Evolutionary conservation across 2,329 filamentous ascomycete species (phyloP), one percentile per base, ranked within the genome.

Genomic region (Aphanoascus verrucosus): DNA sequence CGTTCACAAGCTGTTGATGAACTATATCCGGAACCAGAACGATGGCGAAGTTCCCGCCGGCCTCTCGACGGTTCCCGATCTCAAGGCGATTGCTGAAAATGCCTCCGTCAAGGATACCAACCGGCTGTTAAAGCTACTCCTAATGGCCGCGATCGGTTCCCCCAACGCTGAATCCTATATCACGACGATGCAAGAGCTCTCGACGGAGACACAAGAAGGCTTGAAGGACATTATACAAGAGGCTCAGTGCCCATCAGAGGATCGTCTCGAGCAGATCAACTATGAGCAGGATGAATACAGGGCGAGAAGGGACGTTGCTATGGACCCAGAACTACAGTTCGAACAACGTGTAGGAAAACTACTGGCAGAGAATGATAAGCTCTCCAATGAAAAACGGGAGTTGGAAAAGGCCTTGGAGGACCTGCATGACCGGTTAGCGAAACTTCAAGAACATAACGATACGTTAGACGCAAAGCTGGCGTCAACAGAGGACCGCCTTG

Each of bases 61-160:
- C 11, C 65, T 70, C 28, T 68, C 71, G 53, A 66, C 68, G 5
- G 64, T 67, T 11, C 72, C 72, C n/a, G 70, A 74, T 56, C 66
- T 75, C 48, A 71, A 75, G 62, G 65, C 69, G 9, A 67, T 75
- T 54, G 72, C 72, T 12, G 71, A 74, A 56, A 68, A 70, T 49
- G 66, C 65, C 17, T 69, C 72, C 23, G 59, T 66, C 32, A 68
- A 69, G 54, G 71, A 74, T 59, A 69, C 68, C 44, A 68, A 72
- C 53, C 72, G 84, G 72, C 72, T 85, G 49, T 71, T 85, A 41
- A 80, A 80, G 55, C 73, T 85, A 53, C 76, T 85, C 63, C 72
- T 85, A 19, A 77, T 82, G 54, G 76, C 76, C n/a, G 80, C 80
- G 23, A 77, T 82, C 57, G 75, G 77, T 63, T 81, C 81, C 11